Percentiles rank a stretch among this genome's conserved stretches.
These are phyloP conservation scores for Gnaphalium uliginosum DNA, from an alignment of 129 eudicot species.

Conservation along the genomic window DNA sequence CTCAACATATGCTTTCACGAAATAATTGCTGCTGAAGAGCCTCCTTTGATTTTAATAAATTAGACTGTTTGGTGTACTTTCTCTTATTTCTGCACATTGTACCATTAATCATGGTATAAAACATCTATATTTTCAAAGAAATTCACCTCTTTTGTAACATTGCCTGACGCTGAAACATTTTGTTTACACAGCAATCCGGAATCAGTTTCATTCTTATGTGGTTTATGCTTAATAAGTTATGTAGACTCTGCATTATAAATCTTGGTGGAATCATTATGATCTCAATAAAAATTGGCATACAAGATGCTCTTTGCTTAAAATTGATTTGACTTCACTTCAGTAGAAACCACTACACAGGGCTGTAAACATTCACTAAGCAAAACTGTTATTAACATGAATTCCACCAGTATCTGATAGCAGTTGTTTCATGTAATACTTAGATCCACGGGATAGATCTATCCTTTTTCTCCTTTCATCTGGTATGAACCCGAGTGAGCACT, in stretches of 20 bases:
- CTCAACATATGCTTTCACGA: too few species aligned
- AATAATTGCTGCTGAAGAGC: background rate
- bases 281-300: too few species aligned
- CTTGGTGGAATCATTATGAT: too few species aligned
- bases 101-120: slow-evolving; percentile 5
- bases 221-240: background rate
- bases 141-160: background rate
- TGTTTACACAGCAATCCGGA: background rate
- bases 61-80: background rate
- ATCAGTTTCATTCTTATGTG: slow-evolving; percentile 6
- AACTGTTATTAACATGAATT: slow-evolving; percentile 16
- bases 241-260: background rate
- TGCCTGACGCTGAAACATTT: background rate
- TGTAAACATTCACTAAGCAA: background rate
- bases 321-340: background rate
- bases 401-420: slow-evolving; percentile 41
- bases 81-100: background rate
- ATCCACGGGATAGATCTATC: slow-evolving; percentile 52
- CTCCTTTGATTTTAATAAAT: background rate
- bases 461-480: slow-evolving; percentile 54
- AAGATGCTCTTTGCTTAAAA: background rate
- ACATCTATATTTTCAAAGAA: background rate
- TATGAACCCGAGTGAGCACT: slow-evolving; percentile 55
- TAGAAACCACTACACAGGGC: background rate
- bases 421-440: slow-evolving; percentile 68